Evolutionary conservation across 495 filamentous ascomycete species (phyloP), one percentile per base, ranked within the genome.

Genomic region (Venustampulla echinocandica): DNA sequence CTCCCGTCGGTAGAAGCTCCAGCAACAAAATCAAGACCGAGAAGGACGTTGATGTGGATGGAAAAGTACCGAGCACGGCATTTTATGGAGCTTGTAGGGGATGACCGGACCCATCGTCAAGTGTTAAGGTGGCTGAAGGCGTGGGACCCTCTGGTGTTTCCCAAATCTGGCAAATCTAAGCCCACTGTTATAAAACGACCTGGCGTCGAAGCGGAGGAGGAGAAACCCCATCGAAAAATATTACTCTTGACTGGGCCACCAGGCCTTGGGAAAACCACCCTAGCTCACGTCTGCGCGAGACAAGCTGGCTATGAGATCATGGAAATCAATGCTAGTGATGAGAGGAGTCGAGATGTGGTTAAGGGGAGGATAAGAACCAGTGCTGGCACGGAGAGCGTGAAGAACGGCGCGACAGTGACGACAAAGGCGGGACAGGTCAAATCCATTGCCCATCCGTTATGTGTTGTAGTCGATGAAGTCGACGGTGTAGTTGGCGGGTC

Each of bases 271-370:
- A 98, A 98, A 69, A 98, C 92, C 0, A 98, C 92, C 0, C 63
- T 98, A 23, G 93, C 92, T 1, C 92, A 98, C 65, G 92, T 98
- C 6, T 96, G 92, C 61, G 92, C 92, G 0, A 80, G 72, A 54
- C 92, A 98, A 58, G 90, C 92, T 11, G 92, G 92, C 14, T 98
- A 96, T 59, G 90, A 96, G 55, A 84, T 94, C 3, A 74, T 95
- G 49, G 85, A 90, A 61, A 87, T 90, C 62, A 90, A 90, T 52
- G 85, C 86, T 13, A 87, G 82, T 49, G 85, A 90, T 55, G 86
- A 90, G 53, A 69, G 85, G 36, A 85, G 80, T 57, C 67, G 69
- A 23, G 71, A 80, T 38, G 86, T 97, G 13, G 93, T 98, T 24
- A 89, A 85, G 59, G 88, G 85, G 6, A 74, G 88, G 25, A 95